Base-by-base conservation (phyloP, 1,139 yeast genomes). In the Nematodospora anomalae region DNA sequence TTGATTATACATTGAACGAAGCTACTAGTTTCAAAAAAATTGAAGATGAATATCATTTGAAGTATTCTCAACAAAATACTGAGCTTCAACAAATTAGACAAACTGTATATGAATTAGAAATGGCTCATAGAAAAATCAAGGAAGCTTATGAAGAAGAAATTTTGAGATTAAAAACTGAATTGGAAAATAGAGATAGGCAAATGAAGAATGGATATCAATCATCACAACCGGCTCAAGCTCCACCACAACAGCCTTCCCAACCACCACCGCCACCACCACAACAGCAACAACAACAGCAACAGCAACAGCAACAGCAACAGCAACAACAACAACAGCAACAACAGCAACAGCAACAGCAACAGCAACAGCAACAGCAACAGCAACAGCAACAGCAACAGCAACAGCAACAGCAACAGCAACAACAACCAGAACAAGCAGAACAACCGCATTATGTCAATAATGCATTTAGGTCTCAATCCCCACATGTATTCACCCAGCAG, bases 141-240 rank as follows among this genome's bases (percentile, higher is more conserved):
- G 97, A 90, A 54, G 90, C 94, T 33, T 92, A 92, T 62, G 97
- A 90, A 60, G 96, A 87, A 53, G 97, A 92, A 62, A 86, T 92
- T 44, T 71, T 80, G 57, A 75, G 95, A 47, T 74, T 90, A 59
- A 88, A 90, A 60, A 80, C 85, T 42, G 96, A 89, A 58, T 71
- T 90, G 52, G 96, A 88, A 51, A 79, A 76, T 55, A 70, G 87
- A 55, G 90, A 82, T 55, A 60, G 75, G 48, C 72, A 73, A 57
- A 70, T 72, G 43, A 58, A 47, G 35, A 43, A 41, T 32, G 44
- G 44, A 4, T 41, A 35, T 27, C 44, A 43, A 18, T 40, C 40
- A 15, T 42, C 35, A 23, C 47, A 35, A 28, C 45, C 32, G 10
- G 41, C 25, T 10, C 45, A 35, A 22, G 33, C 20, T 9, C 34